Evolutionary conservation across 225 moss, liverwort and hornwort genomes (phyloP), one percentile per base, ranked within the genome.

Genomic region (Sphagnum tenellum): DNA sequence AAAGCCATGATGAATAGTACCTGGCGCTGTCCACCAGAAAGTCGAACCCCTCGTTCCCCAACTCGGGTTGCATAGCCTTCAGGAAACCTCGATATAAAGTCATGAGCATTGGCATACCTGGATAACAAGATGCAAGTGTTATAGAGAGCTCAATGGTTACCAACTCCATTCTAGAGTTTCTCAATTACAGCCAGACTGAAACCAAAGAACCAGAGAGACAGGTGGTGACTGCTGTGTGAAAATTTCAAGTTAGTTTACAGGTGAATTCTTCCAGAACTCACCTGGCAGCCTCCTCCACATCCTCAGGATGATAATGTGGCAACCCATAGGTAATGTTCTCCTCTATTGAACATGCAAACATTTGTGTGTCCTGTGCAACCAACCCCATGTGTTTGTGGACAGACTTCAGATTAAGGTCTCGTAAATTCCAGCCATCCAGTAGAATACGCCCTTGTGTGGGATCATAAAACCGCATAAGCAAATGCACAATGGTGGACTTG

Each of bases 291-390:
- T 98, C 98, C 64, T 89, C 93, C 69, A 98, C 60, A 50, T 93
- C 93, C 74, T 85, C 82, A 13, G 69, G 66, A 56, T 69, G 66
- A 76, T 76, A 93, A 63, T 76, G 74, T 3, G 85, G 49, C 64
- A 98, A 60, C 11, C 98, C 98, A 62, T 98, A 98, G 3, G 93
- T 98, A 44, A 98, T 98, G 52, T 98, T 98, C 68, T 98, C 98
- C 82, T 87, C 85, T 49, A 98, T 93, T 48, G 98, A 98, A 64
- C 98, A 93, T 53, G 98, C 98, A 58, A 98, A 98, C 98, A 98
- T 93, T 79, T 98, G 98, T n/a, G 98, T 98, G 59, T 98, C 98
- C 63, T 98, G 98, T 11, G 98, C 98, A 63, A 98, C 98, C 49
- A 98, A 79, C 48, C 98, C 98, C 93, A 93, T 98, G 74, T 98